Evolutionary conservation across 1,139 yeast genomes (phyloP), one percentile per base, ranked within the genome.

Genomic region (Yamadazyma dushanensis): DNA sequence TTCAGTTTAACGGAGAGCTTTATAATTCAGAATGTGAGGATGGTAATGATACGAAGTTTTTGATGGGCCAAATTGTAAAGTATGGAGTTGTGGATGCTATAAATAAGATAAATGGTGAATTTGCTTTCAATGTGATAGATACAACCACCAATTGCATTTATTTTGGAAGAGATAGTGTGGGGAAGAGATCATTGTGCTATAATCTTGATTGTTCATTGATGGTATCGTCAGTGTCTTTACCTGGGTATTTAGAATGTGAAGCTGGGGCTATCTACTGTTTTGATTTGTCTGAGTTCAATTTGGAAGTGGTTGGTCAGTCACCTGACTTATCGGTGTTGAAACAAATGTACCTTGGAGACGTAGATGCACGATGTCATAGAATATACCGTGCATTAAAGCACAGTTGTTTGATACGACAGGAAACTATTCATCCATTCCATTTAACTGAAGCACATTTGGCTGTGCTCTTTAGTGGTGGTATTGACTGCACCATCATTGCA

Each of bases 1-100:
- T 80, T 45, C 96, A 86, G 51, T 92, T 83, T 61, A 92, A 92
- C 55, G 98, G 97, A 0, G 97, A 90, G 54, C 62, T 89, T 9
- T 90, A 90, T 55, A 81, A 82, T 46, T 51, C 57, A 1, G 80
- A 74, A 24, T 74, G 83, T 21, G 48, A 61, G 23, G 38, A 43
- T 2, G 35, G 47, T 2, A 70, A 66, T 39, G 74, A 71, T 44
- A 70, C 75, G 0, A 51, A 45, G 9, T 68, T 46, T 27, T 35
- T 53, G 8, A 32, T 39, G 13, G 26, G 35, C 2, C 31, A 17
- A 4, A 32, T 45, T 1, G 32, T 60, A 5, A 43, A 46, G 2
- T 60, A 67, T 16, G 61, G 66, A 0, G 69, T 47, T 21, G 57
- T 40, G 36, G 53, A 25, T 47, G 72, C 37, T 36, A 73, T 68